phyloP scores from a whole-genome alignment of 2,329 filamentous ascomycete species.

The Claviceps arundinis region DNA sequence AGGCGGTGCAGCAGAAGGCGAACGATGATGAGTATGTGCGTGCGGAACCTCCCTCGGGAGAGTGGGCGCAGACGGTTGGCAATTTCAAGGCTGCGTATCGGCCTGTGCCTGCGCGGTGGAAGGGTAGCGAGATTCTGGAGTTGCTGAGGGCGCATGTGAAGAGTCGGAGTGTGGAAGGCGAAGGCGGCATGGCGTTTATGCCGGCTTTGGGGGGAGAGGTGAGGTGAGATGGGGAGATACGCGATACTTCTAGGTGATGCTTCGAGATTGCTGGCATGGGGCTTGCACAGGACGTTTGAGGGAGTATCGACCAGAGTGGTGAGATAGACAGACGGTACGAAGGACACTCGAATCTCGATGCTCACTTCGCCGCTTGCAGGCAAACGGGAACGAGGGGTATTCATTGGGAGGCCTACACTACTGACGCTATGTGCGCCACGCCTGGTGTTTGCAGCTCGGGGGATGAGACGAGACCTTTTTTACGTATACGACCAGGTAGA shows the following conservation, averaged over 20 bases:
- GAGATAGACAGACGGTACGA: too few relatives aligned
- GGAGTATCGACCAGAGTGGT: too few relatives aligned
- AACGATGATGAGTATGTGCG: slow-evolving; percentile 17
- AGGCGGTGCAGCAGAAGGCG: not conserved
- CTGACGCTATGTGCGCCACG: too few relatives aligned
- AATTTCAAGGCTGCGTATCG: slow-evolving; percentile 89
- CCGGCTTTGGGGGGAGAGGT: slow-evolving; percentile 26
- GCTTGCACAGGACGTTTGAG: too few relatives aligned
- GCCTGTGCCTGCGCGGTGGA: slow-evolving; percentile 78
- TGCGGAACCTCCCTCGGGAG: slow-evolving; percentile 39
- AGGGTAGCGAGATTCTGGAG: slow-evolving; percentile 62
- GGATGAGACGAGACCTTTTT: too few relatives aligned
- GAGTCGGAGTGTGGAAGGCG: slow-evolving; percentile 33
- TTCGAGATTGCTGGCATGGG: not conserved
- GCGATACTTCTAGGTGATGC: not conserved
- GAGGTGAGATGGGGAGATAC: not conserved
- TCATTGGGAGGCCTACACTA: too few relatives aligned
- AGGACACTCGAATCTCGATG: too few relatives aligned
- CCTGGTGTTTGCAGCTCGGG: too few relatives aligned
- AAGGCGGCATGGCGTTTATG: slow-evolving; percentile 44
- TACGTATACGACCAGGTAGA: too few relatives aligned
- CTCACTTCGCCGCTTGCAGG: too few relatives aligned
- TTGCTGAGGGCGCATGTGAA: slow-evolving; percentile 73
- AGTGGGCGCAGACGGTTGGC: slow-evolving; percentile 95
- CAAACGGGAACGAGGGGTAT: too few relatives aligned